Conservation (phyloP, 1,139 yeast species). For the Geotrichum citri-aurantii region DNA sequence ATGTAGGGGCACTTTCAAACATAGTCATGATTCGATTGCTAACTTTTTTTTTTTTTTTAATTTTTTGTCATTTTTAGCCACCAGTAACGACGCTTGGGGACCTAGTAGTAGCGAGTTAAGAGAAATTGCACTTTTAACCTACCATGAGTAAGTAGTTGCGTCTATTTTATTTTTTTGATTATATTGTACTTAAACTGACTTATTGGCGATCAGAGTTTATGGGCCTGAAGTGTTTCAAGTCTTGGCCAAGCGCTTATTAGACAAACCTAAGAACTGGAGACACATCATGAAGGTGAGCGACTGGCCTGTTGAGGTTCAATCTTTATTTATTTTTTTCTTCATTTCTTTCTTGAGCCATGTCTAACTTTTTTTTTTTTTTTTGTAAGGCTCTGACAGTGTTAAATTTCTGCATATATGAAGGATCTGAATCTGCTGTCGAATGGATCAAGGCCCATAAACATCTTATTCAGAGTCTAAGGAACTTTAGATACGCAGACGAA, state of each 20-base stretch:
- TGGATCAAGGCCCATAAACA: slow-evolving; percentile 83
- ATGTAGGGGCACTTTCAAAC: slow-evolving; percentile 1
- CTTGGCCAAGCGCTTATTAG: slow-evolving; percentile 76
- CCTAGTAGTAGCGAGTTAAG: slow-evolving; percentile 74
- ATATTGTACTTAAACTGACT: slow-evolving; percentile 3
- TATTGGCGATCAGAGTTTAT: slow-evolving; percentile 45
- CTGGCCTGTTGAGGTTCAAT: background rate
- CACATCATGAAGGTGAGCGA: slow-evolving; percentile 60
- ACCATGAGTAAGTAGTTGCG: slow-evolving; percentile 39
- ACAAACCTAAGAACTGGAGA: slow-evolving; percentile 81
- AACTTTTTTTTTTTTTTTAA: background rate
- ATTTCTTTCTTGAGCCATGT: background rate
- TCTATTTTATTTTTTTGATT: background rate
- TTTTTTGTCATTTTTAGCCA: too few relatives aligned
- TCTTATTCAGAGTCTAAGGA: slow-evolving; percentile 69
- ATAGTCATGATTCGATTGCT: background rate
- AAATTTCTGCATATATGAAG: slow-evolving; percentile 79
- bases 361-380: background rate
- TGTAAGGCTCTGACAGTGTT: slow-evolving; percentile 63
- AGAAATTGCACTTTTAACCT: slow-evolving; percentile 64
- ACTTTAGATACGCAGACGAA: slow-evolving; percentile 32
- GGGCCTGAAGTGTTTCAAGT: slow-evolving; percentile 73
- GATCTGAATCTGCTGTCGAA: slow-evolving; percentile 76
- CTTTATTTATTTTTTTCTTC: background rate
- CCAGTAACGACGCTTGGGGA: slow-evolving; percentile 74